Evolutionary conservation across 2,329 filamentous ascomycete species (phyloP), one percentile per base, ranked within the genome.

Genomic region (Rachicladosporium sp.): DNA sequence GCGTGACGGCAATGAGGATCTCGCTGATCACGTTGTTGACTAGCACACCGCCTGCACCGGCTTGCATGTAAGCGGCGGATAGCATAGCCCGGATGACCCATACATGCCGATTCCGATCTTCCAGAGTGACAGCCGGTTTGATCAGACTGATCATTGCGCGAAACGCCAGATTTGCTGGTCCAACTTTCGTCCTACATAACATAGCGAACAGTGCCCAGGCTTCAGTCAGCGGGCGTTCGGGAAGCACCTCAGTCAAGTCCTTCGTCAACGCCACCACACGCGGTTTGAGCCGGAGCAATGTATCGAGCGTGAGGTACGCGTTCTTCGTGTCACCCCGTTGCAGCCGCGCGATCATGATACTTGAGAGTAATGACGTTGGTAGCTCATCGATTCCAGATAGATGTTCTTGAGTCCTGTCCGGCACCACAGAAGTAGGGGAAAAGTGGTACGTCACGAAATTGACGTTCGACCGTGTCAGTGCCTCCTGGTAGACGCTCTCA

Each of bases 241-340:
- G 51, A 31, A 70, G 55, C 46, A 71, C 66, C 1, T 66, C 38
- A 30, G 62, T 60, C 48, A 69, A 66, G 12, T 35, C 31, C 10
- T 13, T 13, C 10, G 21, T 7, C 4, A 36, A 10, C 10, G n/a
- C 31, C 4, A n/a, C 34, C 23, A 6, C 23, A 6, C 66, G 59
- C 2, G 69, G 69, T 42, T 61, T 65, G 4, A 73, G 55, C 19
- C 69, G 60, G 4, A 71, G 50, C 2, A 59, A 57, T 7, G 66
- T 65, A 48, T 74, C 70, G 3, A 73, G 54, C 4, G 60, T 64
- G 11, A 73, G 56, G 43, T 73, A 74, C 2, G 69, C 66, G 7
- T 58, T 61, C 30, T 54, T 60, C 56, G 67, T 66, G 37, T 71
- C 65, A 11, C 65, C 61, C 27, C 58, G 50, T 4, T 66, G 48